Evolutionary conservation across 2,329 filamentous ascomycete genomes (phyloP).

Genomic region (Camptophora hylomeconis): DNA sequence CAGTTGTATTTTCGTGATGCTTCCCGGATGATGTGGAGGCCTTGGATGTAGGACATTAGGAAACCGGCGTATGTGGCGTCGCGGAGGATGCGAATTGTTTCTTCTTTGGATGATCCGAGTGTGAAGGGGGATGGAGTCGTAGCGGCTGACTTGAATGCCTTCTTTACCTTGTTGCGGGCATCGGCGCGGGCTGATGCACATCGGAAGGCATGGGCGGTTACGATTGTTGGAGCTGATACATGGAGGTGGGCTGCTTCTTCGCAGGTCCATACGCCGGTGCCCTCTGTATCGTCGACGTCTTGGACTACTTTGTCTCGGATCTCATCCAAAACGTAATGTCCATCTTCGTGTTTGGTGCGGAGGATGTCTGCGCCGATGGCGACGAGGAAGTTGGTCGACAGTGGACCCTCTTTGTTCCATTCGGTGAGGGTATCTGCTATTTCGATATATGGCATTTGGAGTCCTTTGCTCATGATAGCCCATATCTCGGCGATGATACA

Average conservation of each 20-base stretch:
- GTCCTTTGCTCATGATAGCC: constrained; percentile 45
- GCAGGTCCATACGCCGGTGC: constrained; percentile 54
- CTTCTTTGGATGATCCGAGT: constrained; percentile 17
- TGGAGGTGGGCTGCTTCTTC: constrained; percentile 49
- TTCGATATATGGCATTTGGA: constrained; percentile 47
- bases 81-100: constrained; percentile 46
- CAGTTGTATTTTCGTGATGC: constrained; percentile 47
- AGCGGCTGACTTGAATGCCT: constrained; percentile 15
- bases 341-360: constrained; percentile 26
- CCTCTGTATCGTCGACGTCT: constrained; percentile 52
- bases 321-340: constrained; percentile 43
- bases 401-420: constrained; percentile 44
- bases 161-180: constrained; percentile 36
- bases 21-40: constrained; percentile 49
- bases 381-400: constrained; percentile 45
- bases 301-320: constrained; percentile 61
- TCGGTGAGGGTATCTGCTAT: constrained; percentile 45
- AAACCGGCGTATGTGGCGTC: constrained; percentile 49
- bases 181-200: constrained; percentile 49
- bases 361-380: constrained; percentile 51
- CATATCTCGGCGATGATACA: constrained; percentile 51
- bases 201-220: constrained; percentile 48
- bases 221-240: constrained; percentile 51
- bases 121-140: constrained; percentile 15
- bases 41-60: constrained; percentile 51